Percentiles rank a stretch among this genome's conserved stretches.
phyloP scores from a whole-genome alignment of 768 basidiomycete genomes.

The Mycena rosella region DNA sequence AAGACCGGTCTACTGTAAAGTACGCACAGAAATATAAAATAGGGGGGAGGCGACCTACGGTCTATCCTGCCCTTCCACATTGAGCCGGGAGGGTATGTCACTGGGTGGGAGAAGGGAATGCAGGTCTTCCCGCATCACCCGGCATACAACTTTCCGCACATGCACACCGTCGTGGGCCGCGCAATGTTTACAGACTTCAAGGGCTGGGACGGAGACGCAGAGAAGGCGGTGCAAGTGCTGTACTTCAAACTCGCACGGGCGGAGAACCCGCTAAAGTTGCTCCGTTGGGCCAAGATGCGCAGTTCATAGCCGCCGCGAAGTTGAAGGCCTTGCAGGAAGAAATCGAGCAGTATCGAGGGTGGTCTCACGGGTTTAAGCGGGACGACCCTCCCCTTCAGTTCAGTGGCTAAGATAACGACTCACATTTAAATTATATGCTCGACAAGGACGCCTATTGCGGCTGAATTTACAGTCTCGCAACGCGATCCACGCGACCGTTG shows the following conservation, averaged over 20 bases:
- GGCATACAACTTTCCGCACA: conserved; percentile 4
- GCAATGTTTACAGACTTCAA: conserved; percentile 11
- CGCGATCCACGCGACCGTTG: no score
- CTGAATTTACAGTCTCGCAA: no score
- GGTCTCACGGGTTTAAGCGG: not conserved
- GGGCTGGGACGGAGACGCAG: conserved; percentile 6
- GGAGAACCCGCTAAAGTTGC: not conserved
- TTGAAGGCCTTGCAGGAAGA: conserved; percentile 8
- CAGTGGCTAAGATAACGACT: no score
- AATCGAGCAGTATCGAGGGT: not conserved
- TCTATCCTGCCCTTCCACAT: no score
- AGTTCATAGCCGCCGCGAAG: conserved; percentile 4
- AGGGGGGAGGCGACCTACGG: no score
- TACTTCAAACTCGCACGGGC: not conserved
- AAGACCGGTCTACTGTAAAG: no score
- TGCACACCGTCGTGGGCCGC: conserved; percentile 3
- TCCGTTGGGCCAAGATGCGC: not conserved
- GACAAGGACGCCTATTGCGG: no score
- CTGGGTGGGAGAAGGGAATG: conserved; percentile 4
- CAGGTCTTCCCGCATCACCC: conserved; percentile 2
- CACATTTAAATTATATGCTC: no score
- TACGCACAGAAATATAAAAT: no score
- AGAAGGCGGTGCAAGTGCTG: conserved; percentile 2
- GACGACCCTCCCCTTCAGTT: not conserved
- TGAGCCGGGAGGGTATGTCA: not conserved